A percentile compares a stretch with the other conserved stretches of the same genome.
These are phyloP conservation scores for Triticum timopheevii DNA, from an alignment of 176 grass and related monocot genomes.

Conservation along the genomic window DNA sequence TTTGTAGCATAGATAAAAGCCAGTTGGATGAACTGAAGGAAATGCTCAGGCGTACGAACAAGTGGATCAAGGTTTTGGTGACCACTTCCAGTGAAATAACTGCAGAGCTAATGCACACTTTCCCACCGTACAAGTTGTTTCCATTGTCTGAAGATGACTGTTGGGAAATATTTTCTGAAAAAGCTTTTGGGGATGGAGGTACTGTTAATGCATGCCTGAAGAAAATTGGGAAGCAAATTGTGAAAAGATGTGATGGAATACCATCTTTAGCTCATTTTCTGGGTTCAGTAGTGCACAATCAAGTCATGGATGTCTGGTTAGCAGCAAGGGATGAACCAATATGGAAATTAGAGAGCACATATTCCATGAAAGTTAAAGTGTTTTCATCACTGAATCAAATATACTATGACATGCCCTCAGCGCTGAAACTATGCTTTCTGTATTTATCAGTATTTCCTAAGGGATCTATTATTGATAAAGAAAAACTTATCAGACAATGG, in stretches of 20 bases:
- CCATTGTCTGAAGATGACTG: constrained; percentile 27
- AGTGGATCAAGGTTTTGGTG: constrained; percentile 22
- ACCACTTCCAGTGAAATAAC: constrained; percentile 36
- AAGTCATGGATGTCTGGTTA: constrained; percentile 4
- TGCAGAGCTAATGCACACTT: constrained; percentile 31
- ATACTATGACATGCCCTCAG: constrained; percentile 3
- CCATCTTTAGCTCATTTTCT: constrained; percentile 28
- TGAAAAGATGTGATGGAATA: constrained; percentile 27
- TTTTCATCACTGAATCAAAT: constrained; percentile 14
- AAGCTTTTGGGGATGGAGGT: constrained; percentile 17
- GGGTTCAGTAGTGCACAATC: constrained; percentile 12
- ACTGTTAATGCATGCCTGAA: not conserved
- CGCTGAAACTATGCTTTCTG: constrained; percentile 37
- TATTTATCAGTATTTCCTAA: constrained; percentile 46
- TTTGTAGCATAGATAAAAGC: constrained; percentile 16
- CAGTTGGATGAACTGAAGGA: constrained; percentile 27
- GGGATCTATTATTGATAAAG: constrained; percentile 23
- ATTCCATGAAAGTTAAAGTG: not conserved
- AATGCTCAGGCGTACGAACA: not conserved
- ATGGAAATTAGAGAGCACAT: constrained; percentile 1
- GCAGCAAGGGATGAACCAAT: constrained; percentile 19
- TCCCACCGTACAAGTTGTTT: constrained; percentile 2
- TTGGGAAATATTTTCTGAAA: constrained; percentile 31
- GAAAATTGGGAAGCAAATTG: constrained; percentile 33
- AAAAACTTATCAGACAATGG: constrained; percentile 32